These are phyloP conservation scores for Solanum commersonii DNA, from an alignment of 257 asterid species.

Conservation along the genomic window DNA sequence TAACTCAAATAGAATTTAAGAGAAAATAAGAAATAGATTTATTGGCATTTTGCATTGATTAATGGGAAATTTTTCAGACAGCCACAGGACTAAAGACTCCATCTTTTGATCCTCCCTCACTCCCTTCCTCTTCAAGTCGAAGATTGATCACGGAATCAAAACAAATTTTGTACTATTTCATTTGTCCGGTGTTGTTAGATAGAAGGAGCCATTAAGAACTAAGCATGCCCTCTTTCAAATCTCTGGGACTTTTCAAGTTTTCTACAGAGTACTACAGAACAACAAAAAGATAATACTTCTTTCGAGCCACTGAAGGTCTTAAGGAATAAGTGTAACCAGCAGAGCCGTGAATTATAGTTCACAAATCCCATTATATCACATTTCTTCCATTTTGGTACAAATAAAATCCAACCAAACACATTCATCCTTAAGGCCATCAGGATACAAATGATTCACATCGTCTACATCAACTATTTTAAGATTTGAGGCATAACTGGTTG, in stretches of 20 bases:
- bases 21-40: not conserved
- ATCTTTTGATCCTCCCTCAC: not conserved
- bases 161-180: not conserved
- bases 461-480: not conserved
- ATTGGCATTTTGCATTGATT: not conserved
- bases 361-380: not conserved
- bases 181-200: not conserved
- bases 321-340: not conserved
- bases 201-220: not conserved
- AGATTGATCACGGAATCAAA: not conserved
- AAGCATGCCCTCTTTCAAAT: not conserved
- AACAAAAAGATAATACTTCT: not conserved
- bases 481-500: not conserved
- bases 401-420: not conserved
- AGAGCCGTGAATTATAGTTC: not conserved
- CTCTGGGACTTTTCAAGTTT: not conserved
- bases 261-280: not conserved
- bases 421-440: not conserved
- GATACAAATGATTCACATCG: not conserved
- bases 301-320: not conserved
- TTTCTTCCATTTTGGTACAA: not conserved
- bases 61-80: not conserved
- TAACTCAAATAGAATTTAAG: not conserved
- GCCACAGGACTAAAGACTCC: not conserved
- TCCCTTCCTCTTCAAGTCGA: not conserved